Evolutionary conservation across 2,329 filamentous ascomycete genomes (phyloP), one percentile per base, ranked within the genome.

Genomic region (Sporothrix euskadiensis): DNA sequence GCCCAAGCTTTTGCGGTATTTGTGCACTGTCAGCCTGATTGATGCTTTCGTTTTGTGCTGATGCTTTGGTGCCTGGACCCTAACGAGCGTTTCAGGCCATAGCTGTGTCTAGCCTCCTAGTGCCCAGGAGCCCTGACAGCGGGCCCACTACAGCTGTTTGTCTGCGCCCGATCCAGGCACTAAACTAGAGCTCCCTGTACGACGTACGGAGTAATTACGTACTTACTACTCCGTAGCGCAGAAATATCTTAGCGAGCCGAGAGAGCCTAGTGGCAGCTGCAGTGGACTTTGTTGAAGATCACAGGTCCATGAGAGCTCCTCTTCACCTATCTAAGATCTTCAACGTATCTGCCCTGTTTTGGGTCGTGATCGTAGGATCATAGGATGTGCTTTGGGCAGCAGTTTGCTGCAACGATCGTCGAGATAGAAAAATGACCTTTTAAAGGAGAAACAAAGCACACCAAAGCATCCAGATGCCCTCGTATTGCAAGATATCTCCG

Each of bases 131-230:
- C 26, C 63, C 63, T 68, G 63, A 4, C 26, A 19, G 9, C n/a
- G 14, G 22, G n/a, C 56, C 69, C 69, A 71, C 69, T 26, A 49
- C 47, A 71, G 69, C 54, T 71, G n/a, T 26, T 65, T 5, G 26
- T 32, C 41, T 57, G 47, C 32, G 30, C 66, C 68, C n/a, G 41
- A 47, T 32, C 41, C 16, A 35, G 56, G 56, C 69, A 71, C 52
- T 63, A 63, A 61, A 44, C 41, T 52, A 44, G 41, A 71, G 69
- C 69, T 63, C 41, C 16, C 30, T 52, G 30, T n/a, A 26, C 22
- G 47, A n/a, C n/a, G n/a, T n/a, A n/a, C n/a, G n/a, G n/a, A n/a
- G n/a, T n/a, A n/a, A n/a, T n/a, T n/a, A n/a, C n/a, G n/a, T n/a
- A n/a, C n/a, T n/a, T 16, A 4, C 14, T 41, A 26, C 26, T 26